Evolutionary conservation across 352 stramenopile genomes (phyloP).

Genomic region (Phytophthora brassicae): DNA sequence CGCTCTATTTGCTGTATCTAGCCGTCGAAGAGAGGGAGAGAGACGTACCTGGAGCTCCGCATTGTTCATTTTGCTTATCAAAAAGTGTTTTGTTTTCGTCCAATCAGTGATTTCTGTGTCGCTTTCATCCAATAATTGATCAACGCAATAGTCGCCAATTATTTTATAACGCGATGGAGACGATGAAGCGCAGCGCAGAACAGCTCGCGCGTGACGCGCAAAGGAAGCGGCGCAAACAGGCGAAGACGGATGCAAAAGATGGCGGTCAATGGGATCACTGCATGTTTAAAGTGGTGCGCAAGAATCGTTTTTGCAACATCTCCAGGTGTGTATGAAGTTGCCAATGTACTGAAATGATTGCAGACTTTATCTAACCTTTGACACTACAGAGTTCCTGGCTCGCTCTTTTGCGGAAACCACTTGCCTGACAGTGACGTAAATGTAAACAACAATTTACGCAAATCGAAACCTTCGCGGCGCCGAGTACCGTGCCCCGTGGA

Average conservation of each 20-base stretch:
- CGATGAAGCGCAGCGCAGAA: constrained; percentile 37
- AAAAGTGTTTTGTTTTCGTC: constrained; percentile 31
- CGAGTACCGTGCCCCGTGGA: constrained; percentile 82
- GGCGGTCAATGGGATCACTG: constrained; percentile 70
- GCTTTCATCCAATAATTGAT: constrained; percentile 28
- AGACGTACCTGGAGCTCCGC: constrained; percentile 51
- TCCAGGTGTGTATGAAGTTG: constrained; percentile 36
- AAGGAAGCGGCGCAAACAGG: constrained; percentile 66
- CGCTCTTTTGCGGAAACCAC: constrained; percentile 79
- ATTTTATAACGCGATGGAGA: constrained; percentile 10
- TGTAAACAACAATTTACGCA: constrained; percentile 62
- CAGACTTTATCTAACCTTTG: constrained; percentile 16
- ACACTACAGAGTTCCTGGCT: constrained; percentile 45
- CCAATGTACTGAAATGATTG: constrained; percentile 24
- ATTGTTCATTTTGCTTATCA: constrained; percentile 31
- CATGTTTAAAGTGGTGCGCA: constrained; percentile 79
- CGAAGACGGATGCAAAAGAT: constrained; percentile 50
- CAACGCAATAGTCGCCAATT: background rate
- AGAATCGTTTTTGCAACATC: constrained; percentile 86
- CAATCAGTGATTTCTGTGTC: constrained; percentile 17
- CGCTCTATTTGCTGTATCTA: background rate
- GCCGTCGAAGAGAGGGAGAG: background rate
- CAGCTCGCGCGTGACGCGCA: constrained; percentile 27
- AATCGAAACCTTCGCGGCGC: constrained; percentile 59
- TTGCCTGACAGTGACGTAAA: constrained; percentile 39